Evolutionary conservation across 768 basidiomycete species (phyloP).

Genomic region (Clathrus columnatus): DNA sequence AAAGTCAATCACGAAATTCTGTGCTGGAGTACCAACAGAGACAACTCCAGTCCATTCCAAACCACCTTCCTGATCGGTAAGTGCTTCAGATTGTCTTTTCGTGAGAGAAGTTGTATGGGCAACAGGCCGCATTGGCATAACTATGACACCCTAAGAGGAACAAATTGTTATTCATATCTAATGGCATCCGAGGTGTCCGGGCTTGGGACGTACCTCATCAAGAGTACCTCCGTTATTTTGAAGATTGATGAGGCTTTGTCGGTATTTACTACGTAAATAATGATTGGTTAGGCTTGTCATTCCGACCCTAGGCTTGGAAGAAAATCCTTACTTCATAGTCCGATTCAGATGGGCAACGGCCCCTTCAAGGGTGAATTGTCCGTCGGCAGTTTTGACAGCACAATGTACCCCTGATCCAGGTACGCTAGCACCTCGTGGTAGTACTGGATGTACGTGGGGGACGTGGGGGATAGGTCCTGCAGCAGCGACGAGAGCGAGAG

Average conservation of each 20-base stretch:
- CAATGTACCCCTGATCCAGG: conserved; percentile 18
- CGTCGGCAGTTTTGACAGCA: conserved; percentile 20
- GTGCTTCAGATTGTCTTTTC: conserved; percentile 20
- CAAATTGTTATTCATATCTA: neutral
- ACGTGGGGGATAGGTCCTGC: conserved; percentile 12
- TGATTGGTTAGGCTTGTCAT: neutral
- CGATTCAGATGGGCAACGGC: conserved; percentile 19
- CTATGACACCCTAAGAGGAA: conserved; percentile 19
- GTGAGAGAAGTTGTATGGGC: conserved; percentile 18
- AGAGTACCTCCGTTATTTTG: conserved; percentile 23
- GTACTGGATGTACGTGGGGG: neutral
- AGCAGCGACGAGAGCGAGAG: conserved; percentile 16
- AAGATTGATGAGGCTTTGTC: conserved; percentile 30
- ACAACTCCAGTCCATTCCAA: conserved; percentile 30
- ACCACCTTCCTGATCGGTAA: conserved; percentile 20
- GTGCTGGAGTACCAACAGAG: conserved; percentile 29
- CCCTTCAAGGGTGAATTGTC: conserved; percentile 22
- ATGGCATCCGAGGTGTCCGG: neutral
- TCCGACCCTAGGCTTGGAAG: neutral
- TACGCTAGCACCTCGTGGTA: conserved; percentile 17
- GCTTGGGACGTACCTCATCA: neutral
- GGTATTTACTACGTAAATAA: conserved; percentile 29
- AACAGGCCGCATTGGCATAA: conserved; percentile 15
- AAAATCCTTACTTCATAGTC: conserved; percentile 21
- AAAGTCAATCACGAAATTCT: conserved; percentile 32